Base-by-base conservation (phyloP, 306 rosid species). In the Cicer arietinum region DNA sequence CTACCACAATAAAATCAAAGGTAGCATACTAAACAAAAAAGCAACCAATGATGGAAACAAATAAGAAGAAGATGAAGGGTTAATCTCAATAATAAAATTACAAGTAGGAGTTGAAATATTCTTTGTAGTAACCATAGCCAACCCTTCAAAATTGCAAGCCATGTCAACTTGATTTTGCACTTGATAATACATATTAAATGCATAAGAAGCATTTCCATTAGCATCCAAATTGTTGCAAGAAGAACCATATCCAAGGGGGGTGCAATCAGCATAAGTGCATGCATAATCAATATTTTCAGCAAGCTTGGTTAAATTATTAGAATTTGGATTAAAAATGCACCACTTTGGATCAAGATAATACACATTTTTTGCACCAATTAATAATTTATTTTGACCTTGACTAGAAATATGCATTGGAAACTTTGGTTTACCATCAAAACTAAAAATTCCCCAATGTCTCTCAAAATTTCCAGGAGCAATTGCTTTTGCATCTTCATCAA, bases 401-500 rank as follows among this genome's bases (percentile, higher is more conserved):
- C 95, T 91, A 9, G 97, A 87, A 69, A 91, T 58, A 79, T 91
- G 91, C 59, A 91, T 46, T 0, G 75, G 41, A 47, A 87, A 94
- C 75, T 94, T 94, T 3, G 98, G 98, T 80, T 90, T 89, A 22
- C 98, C 98, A 47, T 94, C 97, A n/a, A 82, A 94, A 76, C 86
- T 9, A 52, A 90, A 94, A 51, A 94, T 90, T 35, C 97, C 98
- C 98, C 98, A 94, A 44, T 94, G 98, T 3, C 97, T 91, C 57
- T 94, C 98, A 60, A 94, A 94, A 71, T 69, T 87, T 45, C 98
- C 98, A 3, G 98, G 98, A 11, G 91, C 93, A 57, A 94, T 69
- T 52, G 84, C 83, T 82, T 94, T 94, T 7, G 85, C 88, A 84
- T 94, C 97, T 78, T 94, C 98, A 47, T 94, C 98, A 20, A 94